Conservation (phyloP, 345 rosid genomes). For the Crucihimalaya himalaica region DNA sequence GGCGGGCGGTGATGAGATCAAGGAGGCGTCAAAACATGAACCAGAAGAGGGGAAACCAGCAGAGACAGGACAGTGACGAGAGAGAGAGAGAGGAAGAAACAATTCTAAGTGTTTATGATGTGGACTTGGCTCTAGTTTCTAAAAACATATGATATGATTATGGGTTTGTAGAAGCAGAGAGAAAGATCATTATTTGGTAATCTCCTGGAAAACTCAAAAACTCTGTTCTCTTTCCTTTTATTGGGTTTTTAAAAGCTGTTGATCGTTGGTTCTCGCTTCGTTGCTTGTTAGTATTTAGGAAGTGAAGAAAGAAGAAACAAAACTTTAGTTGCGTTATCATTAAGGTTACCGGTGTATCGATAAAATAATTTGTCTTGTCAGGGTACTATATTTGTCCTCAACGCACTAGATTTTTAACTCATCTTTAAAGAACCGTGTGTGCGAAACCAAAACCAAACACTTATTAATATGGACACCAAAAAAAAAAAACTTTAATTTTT, state of each 20-base stretch:
- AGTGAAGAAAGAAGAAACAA: neutral
- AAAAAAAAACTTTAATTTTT: too few species aligned
- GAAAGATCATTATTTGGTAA: conserved; percentile 26
- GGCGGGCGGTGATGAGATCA: conserved; percentile 76
- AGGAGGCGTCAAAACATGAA: conserved; percentile 76
- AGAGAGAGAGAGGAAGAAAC: neutral
- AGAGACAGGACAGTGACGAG: conserved; percentile 19
- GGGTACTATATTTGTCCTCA: neutral
- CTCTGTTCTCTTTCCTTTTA: neutral
- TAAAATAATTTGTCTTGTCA: neutral
- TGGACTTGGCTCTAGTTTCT: conserved; percentile 25
- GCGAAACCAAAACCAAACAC: neutral
- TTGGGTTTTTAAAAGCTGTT: neutral
- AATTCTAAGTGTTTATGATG: conserved; percentile 22
- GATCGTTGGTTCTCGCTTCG: neutral
- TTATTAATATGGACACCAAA: neutral
- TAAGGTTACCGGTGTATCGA: neutral
- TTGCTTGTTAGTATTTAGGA: conserved; percentile 14
- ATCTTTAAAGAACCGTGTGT: neutral
- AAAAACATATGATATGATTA: conserved; percentile 19
- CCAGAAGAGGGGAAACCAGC: conserved; percentile 50
- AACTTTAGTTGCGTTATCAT: neutral
- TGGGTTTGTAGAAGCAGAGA: conserved; percentile 29
- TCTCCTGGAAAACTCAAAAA: conserved; percentile 9
- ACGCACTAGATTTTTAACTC: neutral